phyloP scores from a whole-genome alignment of 176 grass and related monocot species.

The Carex littledalei region DNA sequence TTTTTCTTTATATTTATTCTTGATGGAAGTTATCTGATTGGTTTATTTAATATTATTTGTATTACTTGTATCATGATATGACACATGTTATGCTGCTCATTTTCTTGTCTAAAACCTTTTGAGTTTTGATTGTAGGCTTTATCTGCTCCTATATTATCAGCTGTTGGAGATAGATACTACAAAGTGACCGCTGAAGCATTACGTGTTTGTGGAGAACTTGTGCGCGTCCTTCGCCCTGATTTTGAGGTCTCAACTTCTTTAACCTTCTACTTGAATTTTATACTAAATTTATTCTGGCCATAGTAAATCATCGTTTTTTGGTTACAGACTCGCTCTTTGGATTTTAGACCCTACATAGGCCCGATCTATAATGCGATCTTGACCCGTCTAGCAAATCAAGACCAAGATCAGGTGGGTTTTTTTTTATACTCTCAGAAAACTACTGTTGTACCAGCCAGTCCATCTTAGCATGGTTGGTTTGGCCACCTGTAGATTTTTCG shows the following conservation, averaged over 20 bases:
- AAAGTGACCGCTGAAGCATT: constrained; percentile 99
- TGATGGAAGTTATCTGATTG: background rate
- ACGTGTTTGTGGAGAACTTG: constrained; percentile 89
- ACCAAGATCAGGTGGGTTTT: constrained; percentile 92
- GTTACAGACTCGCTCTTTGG: constrained; percentile 48
- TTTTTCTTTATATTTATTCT: background rate
- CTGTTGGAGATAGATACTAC: constrained; percentile 97
- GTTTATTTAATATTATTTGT: constrained; percentile 10
- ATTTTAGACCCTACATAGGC: constrained; percentile 68
- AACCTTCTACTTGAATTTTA: constrained; percentile 20
- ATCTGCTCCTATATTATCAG: constrained; percentile 80
- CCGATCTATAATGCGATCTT: constrained; percentile 90
- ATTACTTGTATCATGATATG: constrained; percentile 5
- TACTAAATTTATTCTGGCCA: background rate
- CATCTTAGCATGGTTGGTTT: background rate
- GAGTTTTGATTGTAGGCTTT: constrained; percentile 48
- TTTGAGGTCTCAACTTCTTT: constrained; percentile 50
- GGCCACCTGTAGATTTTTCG: background rate
- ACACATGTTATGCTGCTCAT: background rate
- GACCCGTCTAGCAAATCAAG: constrained; percentile 93
- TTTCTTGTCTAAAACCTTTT: background rate
- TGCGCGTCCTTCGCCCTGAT: constrained; percentile 81
- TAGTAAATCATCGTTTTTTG: constrained; percentile 3
- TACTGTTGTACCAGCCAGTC: background rate
- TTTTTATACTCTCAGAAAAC: background rate